Evolutionary conservation across 2,329 filamentous ascomycete species (phyloP), one percentile per base, ranked within the genome.

Genomic region (Scedosporium apiospermum): DNA sequence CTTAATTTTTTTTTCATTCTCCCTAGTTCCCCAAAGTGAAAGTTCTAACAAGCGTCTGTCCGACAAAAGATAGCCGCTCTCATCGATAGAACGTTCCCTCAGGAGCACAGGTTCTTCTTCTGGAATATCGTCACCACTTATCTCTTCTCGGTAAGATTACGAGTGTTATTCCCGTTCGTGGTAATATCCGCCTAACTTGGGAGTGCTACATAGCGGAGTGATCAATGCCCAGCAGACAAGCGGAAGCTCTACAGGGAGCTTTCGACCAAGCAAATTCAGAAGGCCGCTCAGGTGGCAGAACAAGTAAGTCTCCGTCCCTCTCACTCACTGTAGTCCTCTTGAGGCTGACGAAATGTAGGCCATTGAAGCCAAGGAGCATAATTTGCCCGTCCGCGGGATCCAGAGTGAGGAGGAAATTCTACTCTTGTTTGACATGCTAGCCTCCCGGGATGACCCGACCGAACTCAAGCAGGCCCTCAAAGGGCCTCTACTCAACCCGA

Each of bases 51-150:
- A 12, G 61, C 42, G 9, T 53, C 42, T 62, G 49, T 63, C 49
- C 14, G 12, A 7, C 61, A 62, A 44, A 62, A 85, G 81, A 85
- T 86, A 67, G 80, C 82, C 0, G 79, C 80, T 1, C 76, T 78
- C 0, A 67, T 84, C 27, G 82, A 84, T 64, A 79, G 79, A 68
- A 78, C 78, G 0, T 80, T 81, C 59, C 73, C 79, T 2, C 71
- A 75, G 30, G 80, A 84, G 23, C 73, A 78, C 34, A 72, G 72
- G 2, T 80, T 78, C 63, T 73, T 83, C 69, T 84, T 83, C 64
- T 82, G 78, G 76, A 84, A 81, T 65, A 83, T 85, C 65, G 72
- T 77, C 21, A 74, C 82, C 16, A 84, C 81, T 0, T 79, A 81
- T 64, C 67, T 84, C 38, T 75, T 84, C 62, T 78, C 82, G 62